Evolutionary conservation across 345 rosid species (phyloP).

Genomic region (Eucalyptus regnans): DNA sequence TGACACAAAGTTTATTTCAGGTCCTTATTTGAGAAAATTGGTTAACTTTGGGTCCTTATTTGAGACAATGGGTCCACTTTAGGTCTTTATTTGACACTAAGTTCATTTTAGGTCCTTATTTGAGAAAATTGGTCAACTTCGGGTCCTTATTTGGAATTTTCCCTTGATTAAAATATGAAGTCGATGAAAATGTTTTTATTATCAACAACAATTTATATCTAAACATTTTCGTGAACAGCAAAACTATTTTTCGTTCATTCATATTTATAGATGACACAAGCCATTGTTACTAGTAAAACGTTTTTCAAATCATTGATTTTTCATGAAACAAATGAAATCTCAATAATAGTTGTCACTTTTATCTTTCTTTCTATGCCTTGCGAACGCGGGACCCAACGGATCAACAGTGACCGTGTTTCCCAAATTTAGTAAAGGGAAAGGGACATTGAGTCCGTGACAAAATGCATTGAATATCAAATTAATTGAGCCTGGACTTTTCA

Average conservation of each 20-base stretch:
- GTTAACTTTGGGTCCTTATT: too few species aligned
- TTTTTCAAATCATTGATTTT: neutral
- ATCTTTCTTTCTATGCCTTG: neutral
- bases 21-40: too few species aligned
- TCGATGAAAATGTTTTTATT: neutral
- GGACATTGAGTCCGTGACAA: rapidly evolving
- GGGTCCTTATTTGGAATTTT: too few species aligned
- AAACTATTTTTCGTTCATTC: neutral
- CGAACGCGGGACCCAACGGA: neutral
- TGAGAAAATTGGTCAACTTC: too few species aligned
- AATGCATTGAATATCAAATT: neutral
- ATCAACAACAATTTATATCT: neutral
- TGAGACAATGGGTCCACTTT: too few species aligned
- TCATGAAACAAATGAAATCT: neutral
- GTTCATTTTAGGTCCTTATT: too few species aligned
- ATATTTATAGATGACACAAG: neutral
- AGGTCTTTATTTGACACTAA: too few species aligned
- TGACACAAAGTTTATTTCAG: too few species aligned
- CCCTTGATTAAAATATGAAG: neutral
- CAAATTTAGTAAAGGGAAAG: rapidly evolving
- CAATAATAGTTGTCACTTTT: neutral
- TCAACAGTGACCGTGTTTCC: neutral
- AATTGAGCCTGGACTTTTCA: neutral
- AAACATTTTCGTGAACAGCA: rapidly evolving
- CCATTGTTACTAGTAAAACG: neutral